Evolutionary conservation across 805 yeast genomes (phyloP).

Genomic region (Metschnikowia borealis): DNA sequence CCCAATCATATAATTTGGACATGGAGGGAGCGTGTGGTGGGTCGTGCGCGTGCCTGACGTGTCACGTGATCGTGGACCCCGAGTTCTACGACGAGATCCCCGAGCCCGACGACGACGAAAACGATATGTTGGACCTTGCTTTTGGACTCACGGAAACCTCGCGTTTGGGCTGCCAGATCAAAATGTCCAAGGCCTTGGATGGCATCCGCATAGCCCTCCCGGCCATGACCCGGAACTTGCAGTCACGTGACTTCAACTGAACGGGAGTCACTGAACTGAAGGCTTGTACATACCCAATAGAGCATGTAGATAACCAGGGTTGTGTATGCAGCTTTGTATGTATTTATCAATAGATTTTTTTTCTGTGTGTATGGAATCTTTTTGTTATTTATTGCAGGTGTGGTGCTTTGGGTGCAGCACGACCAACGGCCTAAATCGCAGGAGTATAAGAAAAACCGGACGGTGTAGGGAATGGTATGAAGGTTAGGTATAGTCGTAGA

Average conservation of each 20-base stretch:
- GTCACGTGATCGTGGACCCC: slow-evolving; percentile 95
- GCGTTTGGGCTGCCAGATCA: slow-evolving; percentile 90
- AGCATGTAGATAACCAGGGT: too few relatives aligned
- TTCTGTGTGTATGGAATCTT: too few relatives aligned
- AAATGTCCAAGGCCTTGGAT: slow-evolving; percentile 84
- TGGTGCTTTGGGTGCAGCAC: too few relatives aligned
- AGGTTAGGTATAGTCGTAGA: too few relatives aligned
- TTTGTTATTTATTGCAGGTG: too few relatives aligned
- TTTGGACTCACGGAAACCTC: slow-evolving; percentile 97
- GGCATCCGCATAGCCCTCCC: slow-evolving; percentile 95
- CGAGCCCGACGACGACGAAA: slow-evolving; percentile 96
- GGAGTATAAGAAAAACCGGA: too few relatives aligned
- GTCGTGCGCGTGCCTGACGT: slow-evolving; percentile 97
- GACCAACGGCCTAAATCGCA: too few relatives aligned
- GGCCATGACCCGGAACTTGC: slow-evolving; percentile 93
- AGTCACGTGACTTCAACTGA: slow-evolving; percentile 68
- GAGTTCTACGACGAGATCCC: slow-evolving; percentile 86
- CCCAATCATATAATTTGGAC: slow-evolving; percentile 88
- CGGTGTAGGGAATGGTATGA: too few relatives aligned
- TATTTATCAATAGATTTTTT: too few relatives aligned
- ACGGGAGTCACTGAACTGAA: background rate
- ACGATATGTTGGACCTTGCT: slow-evolving; percentile 96
- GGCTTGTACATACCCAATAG: background rate
- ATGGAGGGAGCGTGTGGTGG: slow-evolving; percentile 99
- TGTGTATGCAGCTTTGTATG: too few relatives aligned